Conservation (phyloP, 148 eudicot genomes). For the Nepenthes mirabilis region DNA sequence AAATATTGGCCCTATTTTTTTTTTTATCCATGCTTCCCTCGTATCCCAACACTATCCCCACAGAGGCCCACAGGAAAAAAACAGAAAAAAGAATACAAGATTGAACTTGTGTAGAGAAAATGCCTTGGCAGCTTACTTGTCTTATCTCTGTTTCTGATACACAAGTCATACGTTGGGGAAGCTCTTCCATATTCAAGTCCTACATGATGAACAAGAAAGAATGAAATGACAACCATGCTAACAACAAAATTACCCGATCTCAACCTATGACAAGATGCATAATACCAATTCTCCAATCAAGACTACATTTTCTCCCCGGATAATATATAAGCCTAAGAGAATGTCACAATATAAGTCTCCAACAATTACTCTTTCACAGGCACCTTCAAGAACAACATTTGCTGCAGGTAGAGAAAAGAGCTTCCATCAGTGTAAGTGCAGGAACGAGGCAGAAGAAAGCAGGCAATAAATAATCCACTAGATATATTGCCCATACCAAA, state of each 20-base stretch:
- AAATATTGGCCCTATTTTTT: no score
- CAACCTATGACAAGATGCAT: slow-evolving; percentile 1
- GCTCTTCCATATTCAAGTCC: slow-evolving; percentile 82
- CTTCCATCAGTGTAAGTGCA: slow-evolving; percentile 4
- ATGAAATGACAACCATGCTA: neutral
- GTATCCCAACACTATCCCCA: no score
- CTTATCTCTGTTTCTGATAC: slow-evolving; percentile 70
- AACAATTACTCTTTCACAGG: slow-evolving; percentile 86
- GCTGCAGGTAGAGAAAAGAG: slow-evolving; percentile 32
- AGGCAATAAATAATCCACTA: neutral
- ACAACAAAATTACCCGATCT: neutral
- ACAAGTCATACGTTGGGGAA: slow-evolving; percentile 88
- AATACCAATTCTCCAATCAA: slow-evolving; percentile 91
- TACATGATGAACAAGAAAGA: slow-evolving; percentile 12
- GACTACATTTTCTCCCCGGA: slow-evolving; percentile 87
- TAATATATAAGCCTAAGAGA: slow-evolving; percentile 69
- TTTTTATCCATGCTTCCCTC: no score
- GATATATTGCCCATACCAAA: slow-evolving; percentile 38
- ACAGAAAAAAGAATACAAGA: neutral
- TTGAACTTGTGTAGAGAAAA: neutral
- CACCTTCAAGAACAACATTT: slow-evolving; percentile 87
- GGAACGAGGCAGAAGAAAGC: neutral
- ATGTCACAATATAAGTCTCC: slow-evolving; percentile 86
- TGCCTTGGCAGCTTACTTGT: slow-evolving; percentile 31
- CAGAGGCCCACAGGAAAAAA: no score